A percentile compares a stretch with the other conserved stretches of the same genome.
Conservation (phyloP, 139 green algal species). For the Pedinophyceae sp. region DNA sequence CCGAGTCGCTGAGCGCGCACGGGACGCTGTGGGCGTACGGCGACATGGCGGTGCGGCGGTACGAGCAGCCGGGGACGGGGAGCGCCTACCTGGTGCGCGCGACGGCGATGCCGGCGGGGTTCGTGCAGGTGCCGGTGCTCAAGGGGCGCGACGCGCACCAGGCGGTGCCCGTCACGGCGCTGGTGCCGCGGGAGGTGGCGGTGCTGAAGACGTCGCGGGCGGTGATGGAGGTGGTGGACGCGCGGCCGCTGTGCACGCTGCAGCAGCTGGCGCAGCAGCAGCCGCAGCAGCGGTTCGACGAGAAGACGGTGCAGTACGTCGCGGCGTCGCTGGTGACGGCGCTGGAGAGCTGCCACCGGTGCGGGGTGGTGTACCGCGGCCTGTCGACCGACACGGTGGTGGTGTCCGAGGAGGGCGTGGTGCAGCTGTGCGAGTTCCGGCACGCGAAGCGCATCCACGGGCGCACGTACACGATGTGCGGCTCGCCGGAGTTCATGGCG, state of each 20-base stretch:
- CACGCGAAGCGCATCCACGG: constrained; percentile 32
- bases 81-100: background rate
- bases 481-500: constrained; percentile 43
- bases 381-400: constrained; percentile 33
- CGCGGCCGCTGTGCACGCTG: constrained; percentile 30
- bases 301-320: constrained; percentile 25
- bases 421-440: constrained; percentile 16
- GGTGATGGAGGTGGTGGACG: constrained; percentile 24
- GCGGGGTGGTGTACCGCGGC: constrained; percentile 13
- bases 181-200: constrained; percentile 17
- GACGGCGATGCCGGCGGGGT: background rate
- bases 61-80: background rate
- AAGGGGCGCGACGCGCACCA: background rate
- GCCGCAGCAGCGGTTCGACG: constrained; percentile 18
- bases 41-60: background rate
- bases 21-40: background rate
- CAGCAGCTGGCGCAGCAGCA: constrained; percentile 19
- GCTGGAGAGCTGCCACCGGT: background rate
- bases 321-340: constrained; percentile 18
- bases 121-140: background rate
- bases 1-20: background rate
- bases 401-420: constrained; percentile 31
- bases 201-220: constrained; percentile 27
- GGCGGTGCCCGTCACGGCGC: background rate
- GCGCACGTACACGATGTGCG: constrained; percentile 59